Evolutionary conservation across 108 stramenopile species (phyloP).

Genomic region (Seminavis robusta): DNA sequence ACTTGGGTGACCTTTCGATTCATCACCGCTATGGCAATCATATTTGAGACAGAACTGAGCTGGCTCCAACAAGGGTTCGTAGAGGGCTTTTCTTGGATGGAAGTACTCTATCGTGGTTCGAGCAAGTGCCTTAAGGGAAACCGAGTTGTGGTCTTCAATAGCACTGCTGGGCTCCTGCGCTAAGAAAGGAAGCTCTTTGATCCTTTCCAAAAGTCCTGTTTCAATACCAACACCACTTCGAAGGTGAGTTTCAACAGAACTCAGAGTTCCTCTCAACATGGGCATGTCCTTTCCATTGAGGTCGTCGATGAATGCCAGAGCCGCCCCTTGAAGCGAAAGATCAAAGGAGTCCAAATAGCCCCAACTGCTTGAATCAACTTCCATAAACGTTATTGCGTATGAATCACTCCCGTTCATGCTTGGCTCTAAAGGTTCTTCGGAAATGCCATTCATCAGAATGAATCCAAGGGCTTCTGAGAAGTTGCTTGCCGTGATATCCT

Average conservation of each 20-base stretch:
- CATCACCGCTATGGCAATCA: constrained; percentile 36
- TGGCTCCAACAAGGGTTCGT: constrained; percentile 64
- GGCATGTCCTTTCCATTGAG: constrained; percentile 69
- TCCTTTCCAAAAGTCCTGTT: too few relatives aligned
- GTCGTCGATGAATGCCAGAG: constrained; percentile 61
- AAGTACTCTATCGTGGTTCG: constrained; percentile 51
- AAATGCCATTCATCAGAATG: neutral
- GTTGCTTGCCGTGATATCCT: too few relatives aligned
- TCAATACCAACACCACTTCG: constrained; percentile 46
- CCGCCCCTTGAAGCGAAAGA: constrained; percentile 27
- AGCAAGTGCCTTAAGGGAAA: too few relatives aligned
- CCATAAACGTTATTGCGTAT: constrained; percentile 45
- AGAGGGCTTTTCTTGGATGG: constrained; percentile 48
- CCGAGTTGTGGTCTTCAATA: too few relatives aligned
- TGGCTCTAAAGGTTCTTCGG: too few relatives aligned
- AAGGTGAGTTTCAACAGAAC: constrained; percentile 18
- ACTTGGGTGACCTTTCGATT: constrained; percentile 14
- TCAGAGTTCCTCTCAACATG: constrained; percentile 36
- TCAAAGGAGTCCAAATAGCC: constrained; percentile 36
- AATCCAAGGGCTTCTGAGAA: too few relatives aligned
- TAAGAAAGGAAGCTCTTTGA: too few relatives aligned
- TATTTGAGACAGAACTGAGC: constrained; percentile 29
- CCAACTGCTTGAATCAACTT: constrained; percentile 35
- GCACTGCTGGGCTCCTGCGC: too few relatives aligned
- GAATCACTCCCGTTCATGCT: too few relatives aligned